These are phyloP conservation scores for Fusarium sp. DNA, from an alignment of 2,329 filamentous ascomycete genomes.

Conservation along the genomic window DNA sequence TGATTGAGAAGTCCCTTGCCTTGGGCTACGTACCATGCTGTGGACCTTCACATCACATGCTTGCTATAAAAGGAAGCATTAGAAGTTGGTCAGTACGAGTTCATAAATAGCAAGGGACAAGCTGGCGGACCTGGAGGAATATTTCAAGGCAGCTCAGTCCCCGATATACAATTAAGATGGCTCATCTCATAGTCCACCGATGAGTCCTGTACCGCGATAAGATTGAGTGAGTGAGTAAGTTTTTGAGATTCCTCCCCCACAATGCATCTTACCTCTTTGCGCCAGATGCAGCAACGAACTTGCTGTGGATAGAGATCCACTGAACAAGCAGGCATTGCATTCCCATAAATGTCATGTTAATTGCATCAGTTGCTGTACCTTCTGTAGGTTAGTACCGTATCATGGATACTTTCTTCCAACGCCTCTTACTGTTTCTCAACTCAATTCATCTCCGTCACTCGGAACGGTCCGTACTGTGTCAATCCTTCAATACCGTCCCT, in stretches of 20 bases:
- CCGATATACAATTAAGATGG: neutral
- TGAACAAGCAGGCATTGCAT: neutral
- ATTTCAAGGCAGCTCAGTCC: neutral
- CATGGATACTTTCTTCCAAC: neutral
- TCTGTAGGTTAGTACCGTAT: neutral
- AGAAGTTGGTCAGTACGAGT: too few relatives aligned
- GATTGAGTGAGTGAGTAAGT: neutral
- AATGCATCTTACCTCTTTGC: slow-evolving; percentile 28
- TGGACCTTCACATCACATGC: neutral
- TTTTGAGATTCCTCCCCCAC: slow-evolving; percentile 20
- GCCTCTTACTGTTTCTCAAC: neutral
- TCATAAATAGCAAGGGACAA: neutral
- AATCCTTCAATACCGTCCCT: neutral
- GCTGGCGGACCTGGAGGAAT: neutral
- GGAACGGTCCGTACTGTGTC: slow-evolving; percentile 14
- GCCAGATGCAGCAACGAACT: neutral
- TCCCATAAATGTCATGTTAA: neutral
- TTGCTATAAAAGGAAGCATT: too few relatives aligned
- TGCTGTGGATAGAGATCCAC: slow-evolving; percentile 1
- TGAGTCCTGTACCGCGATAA: neutral
- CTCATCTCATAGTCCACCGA: neutral
- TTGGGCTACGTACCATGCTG: neutral
- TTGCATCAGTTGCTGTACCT: neutral
- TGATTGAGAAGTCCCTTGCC: neutral
- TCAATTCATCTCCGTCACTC: neutral